phyloP scores from a whole-genome alignment of 768 basidiomycete genomes.

The Suillus bovinus region DNA sequence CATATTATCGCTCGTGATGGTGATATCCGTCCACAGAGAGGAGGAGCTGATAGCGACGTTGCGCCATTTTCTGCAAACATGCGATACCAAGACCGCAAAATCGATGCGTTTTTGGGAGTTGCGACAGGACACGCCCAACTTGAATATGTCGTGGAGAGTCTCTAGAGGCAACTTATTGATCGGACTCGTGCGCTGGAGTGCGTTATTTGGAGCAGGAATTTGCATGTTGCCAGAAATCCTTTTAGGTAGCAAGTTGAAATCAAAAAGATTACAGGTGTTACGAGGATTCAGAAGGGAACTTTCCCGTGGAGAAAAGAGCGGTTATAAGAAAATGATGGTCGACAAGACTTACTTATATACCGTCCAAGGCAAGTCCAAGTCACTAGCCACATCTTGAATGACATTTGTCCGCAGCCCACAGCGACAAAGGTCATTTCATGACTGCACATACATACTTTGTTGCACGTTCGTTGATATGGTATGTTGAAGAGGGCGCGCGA shows the following conservation, averaged over 20 bases:
- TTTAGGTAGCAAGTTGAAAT: neutral
- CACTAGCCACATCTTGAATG: neutral
- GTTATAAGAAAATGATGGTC: neutral
- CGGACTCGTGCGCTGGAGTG: neutral
- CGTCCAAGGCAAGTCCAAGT: neutral
- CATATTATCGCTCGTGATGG: slow-evolving; percentile 16
- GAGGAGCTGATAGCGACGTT: slow-evolving; percentile 36
- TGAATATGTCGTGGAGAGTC: slow-evolving; percentile 11
- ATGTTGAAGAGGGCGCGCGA: neutral
- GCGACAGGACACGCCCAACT: slow-evolving; percentile 1
- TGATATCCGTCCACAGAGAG: slow-evolving; percentile 36
- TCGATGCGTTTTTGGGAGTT: neutral
- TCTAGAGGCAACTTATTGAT: slow-evolving; percentile 8
- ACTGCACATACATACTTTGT: neutral
- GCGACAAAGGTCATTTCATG: neutral
- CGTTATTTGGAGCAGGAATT: neutral
- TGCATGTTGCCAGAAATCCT: neutral
- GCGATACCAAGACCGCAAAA: slow-evolving; percentile 35
- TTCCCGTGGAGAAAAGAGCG: neutral
- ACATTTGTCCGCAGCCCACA: neutral
- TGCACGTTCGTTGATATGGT: neutral
- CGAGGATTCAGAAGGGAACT: neutral
- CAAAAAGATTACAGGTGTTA: neutral
- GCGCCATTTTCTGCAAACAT: slow-evolving; percentile 46
- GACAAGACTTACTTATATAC: neutral